Base-by-base conservation (phyloP, 2,329 filamentous ascomycete species). In the Colletotrichum acutatum region DNA sequence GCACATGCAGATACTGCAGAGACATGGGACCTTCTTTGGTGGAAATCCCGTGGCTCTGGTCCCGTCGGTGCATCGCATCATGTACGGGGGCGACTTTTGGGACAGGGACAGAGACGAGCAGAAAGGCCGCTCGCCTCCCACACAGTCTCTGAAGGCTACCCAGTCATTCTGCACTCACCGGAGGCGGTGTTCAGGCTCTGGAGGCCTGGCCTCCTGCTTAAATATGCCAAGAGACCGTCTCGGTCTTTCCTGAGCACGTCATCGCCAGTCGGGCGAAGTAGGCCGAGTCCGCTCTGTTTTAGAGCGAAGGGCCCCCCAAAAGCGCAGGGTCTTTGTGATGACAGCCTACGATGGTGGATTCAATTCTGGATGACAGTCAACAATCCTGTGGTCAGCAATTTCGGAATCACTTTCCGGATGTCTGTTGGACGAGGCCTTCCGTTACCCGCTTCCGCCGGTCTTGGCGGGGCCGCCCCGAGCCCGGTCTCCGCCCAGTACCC, bases 211-310 rank as follows among this genome's bases (percentile, higher is more conserved):
- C 3, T 22, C 24, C 26, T 57, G 60, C 42, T 70, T 2, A 59
- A 37, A 53, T 64, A 53, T 54, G 67, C 67, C 30, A 65, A 59
- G 60, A 65, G 60, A n/a, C 67, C 60, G 66, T 9, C 52, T 57
- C 8, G 52, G 52, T 58, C 16, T 14, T 46, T 26, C 28, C 53
- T 54, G 61, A 70, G 67, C 67, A 70, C 61, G 67, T 65, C 67
- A 70, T 70, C 61, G 61, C 61, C 54, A 59, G 42, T 54, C 53
- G 54, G 58, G 49, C n/a, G 46, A 68, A 52, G 7, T 11, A 34
- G 49, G 32, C 14, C 46, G 46, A 46, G 46, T 22, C 6, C 11
- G n/a, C 37, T 30, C 24, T 62, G 32, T 63, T 63, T 32, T 24
- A 32, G 61, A 26, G 54, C 37, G 19, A 70, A 57, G 42, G 9